These are phyloP conservation scores for Setomelanomma holmii DNA, from an alignment of 2,329 filamentous ascomycete species.

Conservation along the genomic window DNA sequence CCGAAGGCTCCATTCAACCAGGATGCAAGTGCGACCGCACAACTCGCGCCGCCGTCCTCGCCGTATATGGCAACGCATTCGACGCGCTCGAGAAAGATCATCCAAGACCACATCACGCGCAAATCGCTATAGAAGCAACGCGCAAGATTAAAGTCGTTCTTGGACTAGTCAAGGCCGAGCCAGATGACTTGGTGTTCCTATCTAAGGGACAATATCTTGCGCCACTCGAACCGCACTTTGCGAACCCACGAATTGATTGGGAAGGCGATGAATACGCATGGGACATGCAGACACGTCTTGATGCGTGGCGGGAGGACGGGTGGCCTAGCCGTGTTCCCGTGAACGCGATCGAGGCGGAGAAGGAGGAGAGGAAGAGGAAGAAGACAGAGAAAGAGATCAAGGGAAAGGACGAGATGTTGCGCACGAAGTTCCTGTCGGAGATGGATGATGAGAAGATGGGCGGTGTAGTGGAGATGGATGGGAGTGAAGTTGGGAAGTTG, in stretches of 20 bases:
- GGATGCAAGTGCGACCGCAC: background rate
- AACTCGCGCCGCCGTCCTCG: slow-evolving; percentile 10
- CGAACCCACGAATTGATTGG: slow-evolving; percentile 15
- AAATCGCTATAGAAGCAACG: slow-evolving; percentile 9
- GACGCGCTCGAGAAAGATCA: background rate
- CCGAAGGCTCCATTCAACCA: background rate
- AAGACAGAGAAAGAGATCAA: background rate
- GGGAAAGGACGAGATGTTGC: background rate
- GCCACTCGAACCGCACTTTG: slow-evolving; percentile 24
- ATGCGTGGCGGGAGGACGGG: slow-evolving; percentile 23
- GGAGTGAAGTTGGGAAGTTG: too few relatives aligned
- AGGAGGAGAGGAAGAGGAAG: background rate
- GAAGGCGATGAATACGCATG: slow-evolving; percentile 7
- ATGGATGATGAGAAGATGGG: too few relatives aligned
- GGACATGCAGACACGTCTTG: too few relatives aligned
- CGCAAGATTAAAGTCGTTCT: slow-evolving; percentile 17
- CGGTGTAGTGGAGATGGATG: too few relatives aligned
- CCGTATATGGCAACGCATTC: slow-evolving; percentile 16
- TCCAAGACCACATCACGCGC: background rate
- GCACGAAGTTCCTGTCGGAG: too few relatives aligned
- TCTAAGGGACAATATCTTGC: slow-evolving; percentile 1
- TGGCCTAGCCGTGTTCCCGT: slow-evolving; percentile 20
- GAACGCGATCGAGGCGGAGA: slow-evolving; percentile 12
- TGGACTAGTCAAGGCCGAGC: slow-evolving; percentile 3
- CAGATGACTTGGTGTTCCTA: slow-evolving; percentile 12